Base-by-base conservation (phyloP, 768 basidiomycete species). In the Rhizopogon rudus region DNA sequence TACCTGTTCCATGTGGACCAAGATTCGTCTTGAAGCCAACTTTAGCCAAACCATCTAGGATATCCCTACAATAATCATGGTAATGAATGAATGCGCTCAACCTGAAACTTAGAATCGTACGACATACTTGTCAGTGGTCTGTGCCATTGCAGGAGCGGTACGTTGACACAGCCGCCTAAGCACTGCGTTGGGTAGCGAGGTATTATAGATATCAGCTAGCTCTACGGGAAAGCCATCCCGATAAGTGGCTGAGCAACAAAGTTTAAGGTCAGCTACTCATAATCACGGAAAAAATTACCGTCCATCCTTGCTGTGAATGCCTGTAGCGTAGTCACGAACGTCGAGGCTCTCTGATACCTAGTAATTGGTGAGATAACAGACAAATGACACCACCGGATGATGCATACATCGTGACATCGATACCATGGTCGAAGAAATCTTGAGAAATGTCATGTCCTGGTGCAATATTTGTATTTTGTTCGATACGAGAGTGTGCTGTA, bases 1-100 rank as follows among this genome's bases (percentile, higher is more conserved):
- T 40, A 1, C 77, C 76, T 4, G 70, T 59, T 8, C 56, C 66
- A 31, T 76, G 60, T 3, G 41, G 33, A 17, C 78, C 77, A 39
- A 68, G 54, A 51, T 71, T 69, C 0, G 69, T 69, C 57, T 68
- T 68, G 63, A 79, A 73, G 0, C 77, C 76, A 12, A 61, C 73
- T 53, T 65, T 67, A 10, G 64, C 57, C 20, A 79, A 66, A 29
- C 71, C 73, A 1, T 77, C 71, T 4, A 73, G 59, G 12, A 72
- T 55, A 3, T 66, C 70, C 63, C 75, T 77, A 20, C 40, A 37
- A 4, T 13, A 4, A 25, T 16, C 14, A 44, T 0, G 20, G 20
- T 20, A 13, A 41, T 16, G 29, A 31, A 31, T 31, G 31, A 49
- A 31, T 40, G 6, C 5, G 39, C 29, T 8, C 29, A 45, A 12